phyloP scores from a whole-genome alignment of 352 stramenopile species.

The Pythium phragmiticola region DNA sequence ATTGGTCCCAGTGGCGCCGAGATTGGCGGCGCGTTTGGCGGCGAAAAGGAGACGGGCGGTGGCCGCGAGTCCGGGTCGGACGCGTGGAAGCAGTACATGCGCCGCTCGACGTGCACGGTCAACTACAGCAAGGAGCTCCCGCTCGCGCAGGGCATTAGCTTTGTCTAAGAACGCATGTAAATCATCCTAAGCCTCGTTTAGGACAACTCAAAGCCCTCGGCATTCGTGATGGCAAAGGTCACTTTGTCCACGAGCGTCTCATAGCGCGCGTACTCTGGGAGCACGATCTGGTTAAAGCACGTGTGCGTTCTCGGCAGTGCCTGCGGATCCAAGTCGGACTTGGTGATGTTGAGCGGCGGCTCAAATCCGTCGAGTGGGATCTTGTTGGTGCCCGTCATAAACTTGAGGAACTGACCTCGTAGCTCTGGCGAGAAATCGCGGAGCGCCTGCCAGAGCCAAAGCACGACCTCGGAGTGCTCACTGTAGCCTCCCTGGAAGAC shows the following conservation, averaged over 20 bases:
- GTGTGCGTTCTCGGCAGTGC: constrained; percentile 77
- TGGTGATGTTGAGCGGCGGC: constrained; percentile 84
- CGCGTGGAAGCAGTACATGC: constrained; percentile 95
- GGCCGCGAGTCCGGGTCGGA: constrained; percentile 91
- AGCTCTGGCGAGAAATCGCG: constrained; percentile 60
- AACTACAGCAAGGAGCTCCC: constrained; percentile 93
- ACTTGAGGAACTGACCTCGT: constrained; percentile 74
- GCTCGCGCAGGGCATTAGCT: constrained; percentile 92
- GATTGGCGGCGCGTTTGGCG: constrained; percentile 92
- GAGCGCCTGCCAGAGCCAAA: constrained; percentile 86
- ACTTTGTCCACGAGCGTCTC: constrained; percentile 70
- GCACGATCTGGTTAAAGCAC: constrained; percentile 89
- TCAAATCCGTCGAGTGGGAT: constrained; percentile 85
- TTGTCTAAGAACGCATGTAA: constrained; percentile 44
- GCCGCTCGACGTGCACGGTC: constrained; percentile 91
- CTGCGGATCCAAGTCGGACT: constrained; percentile 67
- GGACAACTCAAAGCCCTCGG: constrained; percentile 79
- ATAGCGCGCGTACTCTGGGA: constrained; percentile 76
- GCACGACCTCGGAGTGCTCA: constrained; percentile 67
- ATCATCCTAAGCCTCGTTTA: constrained; percentile 26
- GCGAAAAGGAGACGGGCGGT: constrained; percentile 92
- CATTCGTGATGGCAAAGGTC: constrained; percentile 74
- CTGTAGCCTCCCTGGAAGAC: constrained; percentile 84
- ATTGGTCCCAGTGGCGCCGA: constrained; percentile 90
- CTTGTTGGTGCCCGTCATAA: constrained; percentile 83